Evolutionary conservation across 2,329 filamentous ascomycete species (phyloP).

Genomic region (Fusarium compactum): DNA sequence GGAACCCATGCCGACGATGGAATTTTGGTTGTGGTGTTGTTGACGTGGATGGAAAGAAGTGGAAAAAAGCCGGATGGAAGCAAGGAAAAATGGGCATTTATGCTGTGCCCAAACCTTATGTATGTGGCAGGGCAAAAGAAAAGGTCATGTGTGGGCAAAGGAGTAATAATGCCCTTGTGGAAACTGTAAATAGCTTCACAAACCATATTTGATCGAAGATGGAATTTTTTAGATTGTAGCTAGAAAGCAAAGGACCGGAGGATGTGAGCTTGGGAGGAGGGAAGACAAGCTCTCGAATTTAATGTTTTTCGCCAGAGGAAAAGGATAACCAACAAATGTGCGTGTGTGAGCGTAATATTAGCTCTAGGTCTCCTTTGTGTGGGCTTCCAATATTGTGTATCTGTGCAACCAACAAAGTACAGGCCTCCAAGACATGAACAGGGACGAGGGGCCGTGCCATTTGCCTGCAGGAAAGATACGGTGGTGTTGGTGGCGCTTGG

Average conservation of each 20-base stretch:
- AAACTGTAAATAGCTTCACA: too few relatives aligned
- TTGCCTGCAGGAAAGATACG: not conserved
- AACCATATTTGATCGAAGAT: too few relatives aligned
- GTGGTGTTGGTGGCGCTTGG: conserved; percentile 8
- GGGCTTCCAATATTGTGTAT: not conserved
- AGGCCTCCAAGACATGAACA: not conserved
- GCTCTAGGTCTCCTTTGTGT: not conserved
- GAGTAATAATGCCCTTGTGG: too few relatives aligned
- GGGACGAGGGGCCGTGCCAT: not conserved
- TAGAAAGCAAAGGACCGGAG: not conserved
- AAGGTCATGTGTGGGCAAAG: too few relatives aligned
- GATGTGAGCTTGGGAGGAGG: not conserved
- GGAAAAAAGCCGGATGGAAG: too few relatives aligned
- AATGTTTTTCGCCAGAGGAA: not conserved
- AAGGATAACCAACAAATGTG: not conserved
- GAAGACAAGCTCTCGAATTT: not conserved
- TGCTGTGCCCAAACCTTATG: too few relatives aligned
- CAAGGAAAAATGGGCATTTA: too few relatives aligned
- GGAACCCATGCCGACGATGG: not conserved
- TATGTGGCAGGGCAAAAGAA: too few relatives aligned
- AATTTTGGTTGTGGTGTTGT: too few relatives aligned
- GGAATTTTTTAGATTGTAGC: not conserved
- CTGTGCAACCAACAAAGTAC: conserved; percentile 6
- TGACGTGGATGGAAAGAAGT: too few relatives aligned
- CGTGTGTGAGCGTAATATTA: not conserved